Evolutionary conservation across 1,139 yeast species (phyloP), one percentile per base, ranked within the genome.

Genomic region (Magnusiomyces tetraspermus): DNA sequence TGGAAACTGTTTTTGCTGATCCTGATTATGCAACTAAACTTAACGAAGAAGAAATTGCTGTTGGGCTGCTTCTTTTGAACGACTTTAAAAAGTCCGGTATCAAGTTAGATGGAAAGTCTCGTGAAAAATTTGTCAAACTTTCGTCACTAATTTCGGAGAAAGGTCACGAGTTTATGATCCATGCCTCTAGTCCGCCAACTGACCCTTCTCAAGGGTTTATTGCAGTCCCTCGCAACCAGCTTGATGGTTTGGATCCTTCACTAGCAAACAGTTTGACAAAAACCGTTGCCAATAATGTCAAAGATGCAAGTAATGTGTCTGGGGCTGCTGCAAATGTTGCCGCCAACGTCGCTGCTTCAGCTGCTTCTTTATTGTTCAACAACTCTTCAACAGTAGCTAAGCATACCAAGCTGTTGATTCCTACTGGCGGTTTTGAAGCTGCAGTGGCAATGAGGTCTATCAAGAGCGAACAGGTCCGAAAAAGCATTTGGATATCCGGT

Each of bases 61-160:
- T 90, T 1, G 98, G 96, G 0, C 77, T 79, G 53, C 78, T 89
- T 49, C 73, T 94, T 46, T 73, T 83, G 57, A 82, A 85, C 51
- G 99, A 94, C 67, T 92, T 92, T 64, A 86, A 86, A 61, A 82
- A 89, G 59, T 86, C 96, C 0, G 98, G 98, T 0, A 86, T 90
- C 42, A 85, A 84, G 62, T 82, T 90, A 82, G 76, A 73, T 26
- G 80, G 83, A 0, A 71, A 73, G 30, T 77, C 85, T 0, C 74
- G 95, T 56, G 75, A 77, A 19, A 76, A 78, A 57, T 94, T 92
- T 66, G 90, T 92, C 30, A 76, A 79, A 17, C 71, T 89, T 43
- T 85, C 96, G 3, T 94, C 87, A 59, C 79, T 83, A 57, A 88
- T 92, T 23, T 85, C 96, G 1, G 71, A 85, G 8, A 71, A 82